A percentile compares a stretch with the other conserved stretches of the same genome.
Evolutionary conservation across 768 basidiomycete species (phyloP).

Genomic region (Phylloporus rhodoxanthus): DNA sequence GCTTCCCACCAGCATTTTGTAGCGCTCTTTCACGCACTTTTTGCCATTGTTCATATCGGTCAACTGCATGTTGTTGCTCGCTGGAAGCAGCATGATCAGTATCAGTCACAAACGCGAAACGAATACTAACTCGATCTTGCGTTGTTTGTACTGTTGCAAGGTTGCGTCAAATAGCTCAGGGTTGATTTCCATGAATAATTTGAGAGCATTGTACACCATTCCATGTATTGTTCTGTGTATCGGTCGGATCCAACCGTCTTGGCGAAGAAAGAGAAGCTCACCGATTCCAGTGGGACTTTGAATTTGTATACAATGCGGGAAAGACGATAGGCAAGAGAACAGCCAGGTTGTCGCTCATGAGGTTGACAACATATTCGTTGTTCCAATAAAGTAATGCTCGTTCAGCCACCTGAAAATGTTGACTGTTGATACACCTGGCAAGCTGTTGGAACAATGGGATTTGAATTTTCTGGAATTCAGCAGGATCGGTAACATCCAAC

Average conservation of each 20-base stretch:
- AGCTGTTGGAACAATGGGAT: conserved; percentile 89
- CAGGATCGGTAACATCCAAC: conserved; percentile 93
- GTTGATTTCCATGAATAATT: conserved; percentile 98
- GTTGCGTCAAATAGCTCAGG: conserved; percentile 92
- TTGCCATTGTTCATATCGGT: conserved; percentile 87
- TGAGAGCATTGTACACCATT: conserved; percentile 98
- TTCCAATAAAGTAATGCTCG: conserved; percentile 98
- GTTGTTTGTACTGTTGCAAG: conserved; percentile 89
- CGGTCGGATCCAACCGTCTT: conserved; percentile 6
- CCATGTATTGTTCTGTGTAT: conserved; percentile 86
- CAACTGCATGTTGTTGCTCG: conserved; percentile 80
- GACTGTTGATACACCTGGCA: conserved; percentile 95
- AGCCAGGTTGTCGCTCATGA: conserved; percentile 94
- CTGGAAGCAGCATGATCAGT: conserved; percentile 36
- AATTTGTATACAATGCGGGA: conserved; percentile 92
- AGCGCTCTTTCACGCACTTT: conserved; percentile 73
- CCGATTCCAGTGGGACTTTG: conserved; percentile 98
- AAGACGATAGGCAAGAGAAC: conserved; percentile 93
- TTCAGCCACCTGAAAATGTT: conserved; percentile 99
- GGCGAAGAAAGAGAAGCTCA: conserved; percentile 34
- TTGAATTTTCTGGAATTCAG: conserved; percentile 95
- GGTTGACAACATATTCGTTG: conserved; percentile 98
- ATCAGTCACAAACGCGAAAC: neutral
- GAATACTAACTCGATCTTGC: conserved; percentile 68
- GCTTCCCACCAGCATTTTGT: conserved; percentile 60